Percentiles rank a stretch among this genome's conserved stretches.
phyloP scores from a whole-genome alignment of 192 early-diverging fungal species.

The Coemansia sp. region DNA sequence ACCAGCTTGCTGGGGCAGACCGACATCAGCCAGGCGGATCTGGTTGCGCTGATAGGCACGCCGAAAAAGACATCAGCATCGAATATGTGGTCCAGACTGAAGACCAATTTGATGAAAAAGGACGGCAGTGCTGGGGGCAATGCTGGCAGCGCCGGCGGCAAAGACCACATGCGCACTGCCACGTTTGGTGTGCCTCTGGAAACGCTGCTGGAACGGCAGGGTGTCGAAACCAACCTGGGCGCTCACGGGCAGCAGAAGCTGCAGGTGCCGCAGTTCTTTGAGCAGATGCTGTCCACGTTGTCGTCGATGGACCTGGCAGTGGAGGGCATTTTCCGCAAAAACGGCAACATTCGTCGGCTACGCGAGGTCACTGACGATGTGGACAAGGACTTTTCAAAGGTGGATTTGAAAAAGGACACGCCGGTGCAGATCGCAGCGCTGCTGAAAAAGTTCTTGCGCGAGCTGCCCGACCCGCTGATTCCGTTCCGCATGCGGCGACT shows the following conservation, averaged over 20 bases:
- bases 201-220: slow-evolving; percentile 75
- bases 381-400: slow-evolving; percentile 74
- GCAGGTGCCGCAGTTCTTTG: slow-evolving; percentile 81
- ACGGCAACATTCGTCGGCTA: slow-evolving; percentile 91
- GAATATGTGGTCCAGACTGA: slow-evolving; percentile 72
- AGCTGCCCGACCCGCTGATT: slow-evolving; percentile 91
- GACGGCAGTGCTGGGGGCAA: slow-evolving; percentile 26
- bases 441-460: slow-evolving; percentile 94
- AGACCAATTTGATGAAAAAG: slow-evolving; percentile 61
- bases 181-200: slow-evolving; percentile 93
- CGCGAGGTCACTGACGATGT: slow-evolving; percentile 82
- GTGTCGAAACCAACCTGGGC: slow-evolving; percentile 74
- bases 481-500: slow-evolving; percentile 85
- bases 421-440: slow-evolving; percentile 92
- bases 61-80: slow-evolving; percentile 62
- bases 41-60: slow-evolving; percentile 73
- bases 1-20: slow-evolving; percentile 66
- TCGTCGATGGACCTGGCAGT: slow-evolving; percentile 70
- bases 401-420: slow-evolving; percentile 70
- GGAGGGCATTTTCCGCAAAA: slow-evolving; percentile 97
- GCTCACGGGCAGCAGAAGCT: slow-evolving; percentile 62
- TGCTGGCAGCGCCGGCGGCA: slow-evolving; percentile 11
- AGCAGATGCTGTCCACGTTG: slow-evolving; percentile 74
- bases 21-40: slow-evolving; percentile 68
- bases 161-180: slow-evolving; percentile 59